Percentiles rank a stretch among this genome's conserved stretches.
Conservation (phyloP, 441 rosid species). For the Aleurites moluccanus region DNA sequence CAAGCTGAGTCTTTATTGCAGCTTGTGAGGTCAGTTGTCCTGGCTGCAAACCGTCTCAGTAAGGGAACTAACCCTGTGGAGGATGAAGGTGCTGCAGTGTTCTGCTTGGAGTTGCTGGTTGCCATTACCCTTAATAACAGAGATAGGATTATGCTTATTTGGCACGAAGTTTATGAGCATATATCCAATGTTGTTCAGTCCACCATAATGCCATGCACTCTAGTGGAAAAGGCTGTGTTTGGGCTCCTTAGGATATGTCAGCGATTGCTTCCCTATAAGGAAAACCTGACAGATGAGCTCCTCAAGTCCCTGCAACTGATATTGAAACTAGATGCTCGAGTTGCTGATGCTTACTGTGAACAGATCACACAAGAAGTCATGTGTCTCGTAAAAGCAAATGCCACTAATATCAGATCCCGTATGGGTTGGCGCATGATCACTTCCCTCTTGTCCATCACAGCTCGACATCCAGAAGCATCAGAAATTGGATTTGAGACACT, state of each 20-base stretch:
- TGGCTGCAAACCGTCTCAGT: conserved; percentile 80
- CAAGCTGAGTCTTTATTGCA: conserved; percentile 86
- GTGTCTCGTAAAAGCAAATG: conserved; percentile 95
- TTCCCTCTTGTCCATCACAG: conserved; percentile 84
- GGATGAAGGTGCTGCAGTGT: conserved; percentile 94
- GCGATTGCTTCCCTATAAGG: conserved; percentile 94
- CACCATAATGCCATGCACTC: conserved; percentile 78
- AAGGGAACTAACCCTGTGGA: conserved; percentile 73
- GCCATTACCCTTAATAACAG: conserved; percentile 92
- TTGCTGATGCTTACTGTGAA: conserved; percentile 97
- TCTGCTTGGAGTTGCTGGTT: conserved; percentile 90
- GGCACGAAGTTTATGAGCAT: conserved; percentile 97
- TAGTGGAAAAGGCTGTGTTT: conserved; percentile 94
- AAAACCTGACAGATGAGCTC: conserved; percentile 90
- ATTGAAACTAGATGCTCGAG: conserved; percentile 91
- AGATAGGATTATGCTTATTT: conserved; percentile 83
- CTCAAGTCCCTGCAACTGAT: conserved; percentile 91
- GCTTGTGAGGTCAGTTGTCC: conserved; percentile 80
- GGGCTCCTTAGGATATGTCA: conserved; percentile 93
- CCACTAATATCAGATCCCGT: conserved; percentile 83
- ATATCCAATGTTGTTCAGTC: conserved; percentile 93
- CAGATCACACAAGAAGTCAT: conserved; percentile 85
- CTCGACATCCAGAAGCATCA: conserved; percentile 95
- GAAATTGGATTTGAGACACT: conserved; percentile 84
- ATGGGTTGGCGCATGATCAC: conserved; percentile 93